Evolutionary conservation across 208 protist genomes (phyloP).

Genomic region (Kentomonas sorsogonicus): DNA sequence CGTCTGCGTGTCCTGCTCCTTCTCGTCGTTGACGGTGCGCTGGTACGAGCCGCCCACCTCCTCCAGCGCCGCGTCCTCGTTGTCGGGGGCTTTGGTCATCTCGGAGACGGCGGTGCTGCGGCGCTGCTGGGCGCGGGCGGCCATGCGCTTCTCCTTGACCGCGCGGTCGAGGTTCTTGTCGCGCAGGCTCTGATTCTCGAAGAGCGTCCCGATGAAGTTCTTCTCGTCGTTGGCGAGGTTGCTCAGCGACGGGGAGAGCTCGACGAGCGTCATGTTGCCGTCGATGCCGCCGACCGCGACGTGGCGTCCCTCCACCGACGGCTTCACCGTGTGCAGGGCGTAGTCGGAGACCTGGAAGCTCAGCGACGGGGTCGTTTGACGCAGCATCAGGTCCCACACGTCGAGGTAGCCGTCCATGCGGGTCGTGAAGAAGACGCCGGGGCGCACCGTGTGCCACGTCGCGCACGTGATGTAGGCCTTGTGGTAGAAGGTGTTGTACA

Average conservation of each 20-base stretch:
- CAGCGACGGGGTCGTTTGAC: slow-evolving; percentile 90
- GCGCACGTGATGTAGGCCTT: slow-evolving; percentile 92
- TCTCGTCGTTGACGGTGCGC: slow-evolving; percentile 35
- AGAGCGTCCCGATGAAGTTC: slow-evolving; percentile 79
- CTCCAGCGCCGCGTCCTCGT: slow-evolving; percentile 45
- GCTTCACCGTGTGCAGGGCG: slow-evolving; percentile 82
- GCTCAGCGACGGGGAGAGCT: slow-evolving; percentile 90
- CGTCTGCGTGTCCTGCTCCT: slow-evolving; percentile 21
- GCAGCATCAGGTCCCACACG: slow-evolving; percentile 94
- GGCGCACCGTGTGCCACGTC: slow-evolving; percentile 90
- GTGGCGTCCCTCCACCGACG: slow-evolving; percentile 69
- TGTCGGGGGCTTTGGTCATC: slow-evolving; percentile 20
- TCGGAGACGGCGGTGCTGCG: slow-evolving; percentile 59
- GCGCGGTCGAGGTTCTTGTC: slow-evolving; percentile 93
- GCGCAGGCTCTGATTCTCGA: slow-evolving; percentile 90
- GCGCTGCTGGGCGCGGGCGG: slow-evolving; percentile 55
- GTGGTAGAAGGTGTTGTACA: slow-evolving; percentile 96
- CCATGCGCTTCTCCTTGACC: slow-evolving; percentile 69
- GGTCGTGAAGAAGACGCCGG: slow-evolving; percentile 94
- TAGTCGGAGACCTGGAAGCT: slow-evolving; percentile 91
- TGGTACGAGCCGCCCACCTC: slow-evolving; percentile 50
- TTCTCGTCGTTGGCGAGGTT: slow-evolving; percentile 85
- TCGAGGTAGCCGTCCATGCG: slow-evolving; percentile 96
- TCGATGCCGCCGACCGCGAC: slow-evolving; percentile 91
- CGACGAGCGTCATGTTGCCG: slow-evolving; percentile 91